A percentile compares a stretch with the other conserved stretches of the same genome.
Evolutionary conservation across 805 yeast species (phyloP).

Genomic region (Scheffersomyces stipitis): DNA sequence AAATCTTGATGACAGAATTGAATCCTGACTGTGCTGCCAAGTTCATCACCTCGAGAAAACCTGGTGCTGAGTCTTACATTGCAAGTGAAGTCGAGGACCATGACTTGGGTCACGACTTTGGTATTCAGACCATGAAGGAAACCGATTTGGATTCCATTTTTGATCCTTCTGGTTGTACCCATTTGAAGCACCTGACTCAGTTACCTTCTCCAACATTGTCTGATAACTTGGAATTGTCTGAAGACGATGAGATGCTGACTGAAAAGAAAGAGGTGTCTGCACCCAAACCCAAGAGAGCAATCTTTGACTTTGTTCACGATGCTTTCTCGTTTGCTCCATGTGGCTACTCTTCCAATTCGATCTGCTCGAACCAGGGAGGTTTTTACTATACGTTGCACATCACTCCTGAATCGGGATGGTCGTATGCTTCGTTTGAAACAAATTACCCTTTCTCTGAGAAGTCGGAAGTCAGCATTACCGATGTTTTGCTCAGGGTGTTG

Average conservation of each 20-base stretch:
- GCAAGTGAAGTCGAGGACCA: constrained; percentile 50
- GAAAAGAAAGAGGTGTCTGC: background rate
- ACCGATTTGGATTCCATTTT: constrained; percentile 66
- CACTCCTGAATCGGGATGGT: constrained; percentile 92
- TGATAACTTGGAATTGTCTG: constrained; percentile 26
- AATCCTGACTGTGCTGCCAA: constrained; percentile 53
- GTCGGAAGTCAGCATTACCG: constrained; percentile 43
- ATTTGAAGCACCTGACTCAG: constrained; percentile 5
- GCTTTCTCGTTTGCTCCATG: constrained; percentile 92
- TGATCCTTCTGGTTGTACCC: constrained; percentile 7
- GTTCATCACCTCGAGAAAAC: constrained; percentile 56
- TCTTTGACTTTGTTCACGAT: constrained; percentile 57
- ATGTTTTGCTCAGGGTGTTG: constrained; percentile 61
- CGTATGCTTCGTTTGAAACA: constrained; percentile 94
- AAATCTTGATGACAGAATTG: constrained; percentile 87
- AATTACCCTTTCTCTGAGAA: constrained; percentile 54
- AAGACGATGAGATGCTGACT: constrained; percentile 6
- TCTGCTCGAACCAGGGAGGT: constrained; percentile 48
- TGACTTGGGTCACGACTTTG: constrained; percentile 78
- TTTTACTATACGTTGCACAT: constrained; percentile 82
- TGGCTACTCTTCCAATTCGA: constrained; percentile 89
- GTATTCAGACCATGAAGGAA: constrained; percentile 62
- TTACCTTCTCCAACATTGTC: constrained; percentile 38
- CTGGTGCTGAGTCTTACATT: constrained; percentile 39
- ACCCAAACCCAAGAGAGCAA: background rate